Evolutionary conservation across 2,329 filamentous ascomycete species (phyloP), one percentile per base, ranked within the genome.

Genomic region (Aspergillus fischeri): DNA sequence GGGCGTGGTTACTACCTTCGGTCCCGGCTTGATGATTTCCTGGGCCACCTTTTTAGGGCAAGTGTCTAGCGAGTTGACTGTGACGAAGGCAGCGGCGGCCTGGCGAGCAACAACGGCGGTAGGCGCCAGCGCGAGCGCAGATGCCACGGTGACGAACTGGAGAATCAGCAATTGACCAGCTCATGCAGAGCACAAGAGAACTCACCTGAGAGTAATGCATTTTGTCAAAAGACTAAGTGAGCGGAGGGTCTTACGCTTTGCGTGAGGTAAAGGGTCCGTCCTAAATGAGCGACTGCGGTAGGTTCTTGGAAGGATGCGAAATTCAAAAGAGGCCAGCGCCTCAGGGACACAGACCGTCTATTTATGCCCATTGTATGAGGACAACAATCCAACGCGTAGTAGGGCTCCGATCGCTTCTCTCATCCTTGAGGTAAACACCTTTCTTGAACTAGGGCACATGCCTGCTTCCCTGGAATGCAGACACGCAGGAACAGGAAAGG

Each of bases 361-460:
- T 45, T 45, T 45, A 45, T 45, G 42, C 24, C 9, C 42, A 14
- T 20, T 14, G 8, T 17, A 45, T 45, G 42, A 45, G 42, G 10
- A 9, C n/a, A 45, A 9, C 21, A 20, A 20, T 45, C 5, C n/a
- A 45, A 45, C n/a, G 20, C n/a, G 42, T 21, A 4, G 10, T 8
- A 45, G 42, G 9, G 42, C 21, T 5, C 41, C 41, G 20, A 10
- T 44, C n/a, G 3, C 17, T 24, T 45, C 17, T 47, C 58, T 58
- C 35, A 63, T 59, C 42, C 52, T 60, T 28, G 57, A 55, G 54
- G 59, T 55, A 52, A 55, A 51, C 60, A 62, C 61, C 28, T 51
- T 60, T 50, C 21, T 38, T 51, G 41, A 38, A 24, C 42, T 24
- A 11, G 42, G 20, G 21, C 21, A 24, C 24, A 55, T 60, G 56